Evolutionary conservation across 2,329 filamentous ascomycete genomes (phyloP).

Genomic region (Botrytis byssoidea): DNA sequence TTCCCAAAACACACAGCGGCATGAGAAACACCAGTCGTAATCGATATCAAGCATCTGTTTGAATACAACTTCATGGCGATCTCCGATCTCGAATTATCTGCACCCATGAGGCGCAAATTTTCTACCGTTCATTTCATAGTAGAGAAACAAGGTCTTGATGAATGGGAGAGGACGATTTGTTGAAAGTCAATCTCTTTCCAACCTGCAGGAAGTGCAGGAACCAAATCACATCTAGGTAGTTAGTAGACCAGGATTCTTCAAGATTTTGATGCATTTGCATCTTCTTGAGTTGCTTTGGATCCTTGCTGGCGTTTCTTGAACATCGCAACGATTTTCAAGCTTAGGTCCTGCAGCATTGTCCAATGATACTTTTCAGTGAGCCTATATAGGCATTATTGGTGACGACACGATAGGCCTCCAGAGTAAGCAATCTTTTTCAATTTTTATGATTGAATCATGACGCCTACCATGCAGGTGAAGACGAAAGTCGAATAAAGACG

Average conservation of each 20-base stretch:
- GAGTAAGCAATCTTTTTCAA: not conserved
- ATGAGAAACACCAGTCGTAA: slow-evolving; percentile 12
- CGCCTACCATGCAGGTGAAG: not conserved
- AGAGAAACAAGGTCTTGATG: not conserved
- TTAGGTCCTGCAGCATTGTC: not conserved
- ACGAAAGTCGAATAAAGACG: not conserved
- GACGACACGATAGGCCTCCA: not conserved
- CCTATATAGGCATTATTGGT: not conserved
- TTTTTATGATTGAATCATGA: not conserved
- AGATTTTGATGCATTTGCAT: slow-evolving; percentile 9
- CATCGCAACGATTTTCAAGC: not conserved
- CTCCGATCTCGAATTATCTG: slow-evolving; percentile 11
- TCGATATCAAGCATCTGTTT: slow-evolving; percentile 1
- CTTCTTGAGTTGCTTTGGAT: slow-evolving; percentile 4
- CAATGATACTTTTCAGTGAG: not conserved
- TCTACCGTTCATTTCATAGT: not conserved
- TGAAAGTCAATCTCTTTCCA: not conserved
- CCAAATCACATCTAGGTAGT: slow-evolving; percentile 3
- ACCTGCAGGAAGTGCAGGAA: slow-evolving; percentile 21
- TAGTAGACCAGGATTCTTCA: not conserved
- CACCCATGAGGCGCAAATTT: not conserved
- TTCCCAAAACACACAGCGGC: slow-evolving; percentile 1
- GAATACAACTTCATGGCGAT: slow-evolving; percentile 7
- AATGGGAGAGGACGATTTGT: not conserved
- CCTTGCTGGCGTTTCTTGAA: not conserved